Conservation (phyloP, 2,329 filamentous ascomycete species). For the Ustulina deusta region DNA sequence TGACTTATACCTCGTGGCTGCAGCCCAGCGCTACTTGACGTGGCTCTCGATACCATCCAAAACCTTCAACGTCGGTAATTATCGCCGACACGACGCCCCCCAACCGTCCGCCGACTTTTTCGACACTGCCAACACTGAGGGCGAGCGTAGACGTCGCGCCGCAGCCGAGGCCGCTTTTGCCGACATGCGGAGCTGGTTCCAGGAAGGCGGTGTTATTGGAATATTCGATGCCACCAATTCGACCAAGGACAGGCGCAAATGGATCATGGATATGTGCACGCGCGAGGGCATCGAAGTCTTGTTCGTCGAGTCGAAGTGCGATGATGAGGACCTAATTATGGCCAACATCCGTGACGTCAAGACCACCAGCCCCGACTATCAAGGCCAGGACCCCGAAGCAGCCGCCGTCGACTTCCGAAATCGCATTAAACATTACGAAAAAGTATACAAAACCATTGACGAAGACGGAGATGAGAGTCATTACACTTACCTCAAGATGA, state of each 20-base stretch:
- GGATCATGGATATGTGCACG: conserved; percentile 86
- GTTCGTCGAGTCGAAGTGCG: conserved; percentile 97
- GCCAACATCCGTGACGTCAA: conserved; percentile 98
- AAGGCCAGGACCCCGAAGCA: conserved; percentile 90
- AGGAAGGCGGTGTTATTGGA: conserved; percentile 82
- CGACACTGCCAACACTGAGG: conserved; percentile 88
- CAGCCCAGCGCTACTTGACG: conserved; percentile 91
- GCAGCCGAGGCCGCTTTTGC: conserved; percentile 91
- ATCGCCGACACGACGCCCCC: conserved; percentile 88
- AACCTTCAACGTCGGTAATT: conserved; percentile 97
- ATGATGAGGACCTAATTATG: conserved; percentile 96
- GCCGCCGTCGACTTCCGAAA: conserved; percentile 93
- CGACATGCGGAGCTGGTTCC: conserved; percentile 97
- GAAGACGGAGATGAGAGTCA: conserved; percentile 82
- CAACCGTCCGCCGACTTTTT: conserved; percentile 96
- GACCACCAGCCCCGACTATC: conserved; percentile 94
- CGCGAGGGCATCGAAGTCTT: conserved; percentile 86
- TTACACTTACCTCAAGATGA: conserved; percentile 96
- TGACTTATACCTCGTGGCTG: conserved; percentile 25
- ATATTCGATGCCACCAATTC: conserved; percentile 98
- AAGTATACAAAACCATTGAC: conserved; percentile 93
- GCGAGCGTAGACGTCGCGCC: conserved; percentile 86
- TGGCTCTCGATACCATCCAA: conserved; percentile 96
- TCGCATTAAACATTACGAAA: conserved; percentile 96
- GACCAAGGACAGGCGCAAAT: conserved; percentile 87